phyloP scores from a whole-genome alignment of 2,329 filamentous ascomycete genomes.

The Boeremia lycopersici region DNA sequence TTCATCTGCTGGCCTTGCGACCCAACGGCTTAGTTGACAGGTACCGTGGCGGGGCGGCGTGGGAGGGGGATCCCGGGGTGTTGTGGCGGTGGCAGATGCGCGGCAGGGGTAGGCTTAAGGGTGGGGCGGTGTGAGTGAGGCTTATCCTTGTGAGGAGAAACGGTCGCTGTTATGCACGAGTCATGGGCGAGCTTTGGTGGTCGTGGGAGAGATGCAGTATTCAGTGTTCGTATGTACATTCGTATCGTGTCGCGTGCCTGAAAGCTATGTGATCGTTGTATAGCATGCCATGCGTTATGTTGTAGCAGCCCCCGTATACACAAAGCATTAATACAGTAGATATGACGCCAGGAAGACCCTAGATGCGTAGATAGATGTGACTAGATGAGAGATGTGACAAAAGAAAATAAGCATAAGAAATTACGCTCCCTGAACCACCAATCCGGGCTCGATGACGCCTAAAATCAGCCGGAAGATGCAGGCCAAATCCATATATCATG shows the following conservation, averaged over 20 bases:
- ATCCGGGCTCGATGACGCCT: conserved; percentile 1
- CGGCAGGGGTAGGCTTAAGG: neutral
- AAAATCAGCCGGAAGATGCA: conserved; percentile 5
- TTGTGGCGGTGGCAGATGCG: neutral
- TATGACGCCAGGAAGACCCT: neutral
- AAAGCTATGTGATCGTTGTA: conserved; percentile 11
- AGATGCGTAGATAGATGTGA: conserved; percentile 6
- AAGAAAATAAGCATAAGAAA: conserved; percentile 17
- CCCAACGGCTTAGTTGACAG: neutral
- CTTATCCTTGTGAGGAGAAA: neutral
- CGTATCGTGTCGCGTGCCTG: conserved; percentile 7
- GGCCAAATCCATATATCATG: conserved; percentile 15
- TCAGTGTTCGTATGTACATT: conserved; percentile 15
- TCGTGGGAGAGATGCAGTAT: neutral
- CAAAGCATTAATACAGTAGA: neutral
- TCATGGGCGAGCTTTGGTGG: neutral
- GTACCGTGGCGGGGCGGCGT: too few relatives aligned
- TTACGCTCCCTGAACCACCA: neutral
- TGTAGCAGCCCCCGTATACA: neutral
- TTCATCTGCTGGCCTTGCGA: conserved; percentile 1
- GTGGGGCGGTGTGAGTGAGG: conserved; percentile 9
- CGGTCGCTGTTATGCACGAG: neutral
- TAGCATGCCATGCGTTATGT: neutral
- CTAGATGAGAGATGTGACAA: conserved; percentile 2
- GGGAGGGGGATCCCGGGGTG: too few relatives aligned